Evolutionary conservation across 345 rosid genomes (phyloP).

Genomic region (Camelina laxa): DNA sequence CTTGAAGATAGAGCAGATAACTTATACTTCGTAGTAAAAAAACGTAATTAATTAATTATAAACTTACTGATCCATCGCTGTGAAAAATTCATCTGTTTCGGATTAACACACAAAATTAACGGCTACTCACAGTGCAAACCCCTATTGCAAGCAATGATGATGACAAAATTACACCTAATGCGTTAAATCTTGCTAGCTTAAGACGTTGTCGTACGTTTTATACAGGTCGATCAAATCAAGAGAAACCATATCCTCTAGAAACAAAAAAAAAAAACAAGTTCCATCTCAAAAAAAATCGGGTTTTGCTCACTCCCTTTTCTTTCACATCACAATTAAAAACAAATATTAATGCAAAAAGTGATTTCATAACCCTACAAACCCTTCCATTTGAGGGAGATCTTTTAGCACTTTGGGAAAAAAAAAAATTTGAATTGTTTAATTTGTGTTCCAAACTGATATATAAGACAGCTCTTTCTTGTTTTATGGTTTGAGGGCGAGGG

Average conservation of each 20-base stretch:
- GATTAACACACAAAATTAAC: too few relatives aligned
- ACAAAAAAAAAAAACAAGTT: slow-evolving; percentile 10
- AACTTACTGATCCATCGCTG: too few relatives aligned
- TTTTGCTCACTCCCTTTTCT: slow-evolving; percentile 41
- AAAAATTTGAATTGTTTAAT: slow-evolving; percentile 27
- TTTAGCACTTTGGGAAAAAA: slow-evolving; percentile 28
- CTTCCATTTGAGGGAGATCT: slow-evolving; percentile 16
- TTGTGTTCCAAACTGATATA: slow-evolving; percentile 24
- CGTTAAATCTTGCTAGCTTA: not conserved
- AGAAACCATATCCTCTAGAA: not conserved
- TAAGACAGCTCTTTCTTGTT: not conserved
- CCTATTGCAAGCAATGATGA: too few relatives aligned
- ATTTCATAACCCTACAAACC: slow-evolving; percentile 33
- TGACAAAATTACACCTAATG: not conserved
- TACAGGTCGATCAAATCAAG: not conserved
- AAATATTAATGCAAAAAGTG: slow-evolving; percentile 17
- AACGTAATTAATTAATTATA: too few relatives aligned
- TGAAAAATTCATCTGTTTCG: too few relatives aligned
- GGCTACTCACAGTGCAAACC: too few relatives aligned
- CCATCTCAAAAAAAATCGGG: slow-evolving; percentile 28
- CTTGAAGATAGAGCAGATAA: too few relatives aligned
- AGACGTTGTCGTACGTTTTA: not conserved
- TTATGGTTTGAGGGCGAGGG: slow-evolving; percentile 81
- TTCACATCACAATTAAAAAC: slow-evolving; percentile 9
- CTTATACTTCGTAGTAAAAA: too few relatives aligned